phyloP scores from a whole-genome alignment of 75 land plant species.

The Pinus tabuliformis region DNA sequence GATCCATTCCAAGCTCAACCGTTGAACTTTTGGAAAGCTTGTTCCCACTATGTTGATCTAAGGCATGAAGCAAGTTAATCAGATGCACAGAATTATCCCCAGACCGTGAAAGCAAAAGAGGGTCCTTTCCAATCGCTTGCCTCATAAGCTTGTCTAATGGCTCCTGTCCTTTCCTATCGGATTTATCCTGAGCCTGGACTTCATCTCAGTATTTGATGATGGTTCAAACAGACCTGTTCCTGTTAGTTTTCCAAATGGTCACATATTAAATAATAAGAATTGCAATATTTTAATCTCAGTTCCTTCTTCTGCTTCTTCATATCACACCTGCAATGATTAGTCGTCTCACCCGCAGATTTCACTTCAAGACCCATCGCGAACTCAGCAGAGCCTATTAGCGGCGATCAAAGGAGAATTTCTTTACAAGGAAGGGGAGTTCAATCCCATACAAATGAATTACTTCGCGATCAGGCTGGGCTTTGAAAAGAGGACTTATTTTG shows the following conservation, averaged over 20 bases:
- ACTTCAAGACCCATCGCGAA: too few relatives aligned
- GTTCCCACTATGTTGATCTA: conserved; percentile 61
- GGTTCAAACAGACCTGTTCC: neutral
- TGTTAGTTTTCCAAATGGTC: conserved; percentile 5
- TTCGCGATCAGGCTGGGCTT: too few relatives aligned
- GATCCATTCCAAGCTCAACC: conserved; percentile 19
- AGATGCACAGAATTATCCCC: conserved; percentile 66
- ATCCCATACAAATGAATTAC: too few relatives aligned
- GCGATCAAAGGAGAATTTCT: too few relatives aligned
- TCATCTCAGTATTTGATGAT: conserved; percentile 7
- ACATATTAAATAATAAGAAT: neutral
- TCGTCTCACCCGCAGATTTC: too few relatives aligned
- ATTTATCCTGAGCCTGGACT: neutral
- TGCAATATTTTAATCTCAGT: neutral
- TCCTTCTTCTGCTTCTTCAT: neutral
- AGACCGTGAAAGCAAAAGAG: conserved; percentile 39
- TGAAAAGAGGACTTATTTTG: conserved; percentile 69
- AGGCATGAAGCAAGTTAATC: conserved; percentile 57
- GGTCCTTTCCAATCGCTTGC: conserved; percentile 69
- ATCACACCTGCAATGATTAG: too few relatives aligned
- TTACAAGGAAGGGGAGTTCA: too few relatives aligned
- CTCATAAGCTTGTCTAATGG: conserved; percentile 52
- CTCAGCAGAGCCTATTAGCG: too few relatives aligned
- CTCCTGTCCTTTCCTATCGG: conserved; percentile 3
- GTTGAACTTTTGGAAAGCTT: conserved; percentile 26